Evolutionary conservation across 108 stramenopile species (phyloP).

Genomic region (Cyclotella baltica): DNA sequence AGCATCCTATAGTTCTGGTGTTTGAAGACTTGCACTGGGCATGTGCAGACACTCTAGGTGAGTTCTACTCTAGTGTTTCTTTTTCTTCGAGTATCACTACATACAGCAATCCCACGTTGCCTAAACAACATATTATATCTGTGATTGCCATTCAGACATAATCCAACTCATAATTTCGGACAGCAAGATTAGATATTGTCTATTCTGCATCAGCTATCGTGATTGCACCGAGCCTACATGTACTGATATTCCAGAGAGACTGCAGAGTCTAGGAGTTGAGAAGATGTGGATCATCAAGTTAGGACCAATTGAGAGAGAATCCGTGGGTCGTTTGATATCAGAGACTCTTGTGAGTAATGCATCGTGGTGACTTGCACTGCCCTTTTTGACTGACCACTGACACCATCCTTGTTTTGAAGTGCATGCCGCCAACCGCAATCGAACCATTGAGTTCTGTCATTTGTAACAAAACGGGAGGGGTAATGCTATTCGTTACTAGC

Average conservation of each 20-base stretch:
- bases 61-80: too few relatives aligned
- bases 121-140: too few relatives aligned
- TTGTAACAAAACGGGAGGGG: conserved; percentile 30
- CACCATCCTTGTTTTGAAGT: not conserved
- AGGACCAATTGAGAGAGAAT: too few relatives aligned
- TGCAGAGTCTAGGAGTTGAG: conserved; percentile 10
- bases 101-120: too few relatives aligned
- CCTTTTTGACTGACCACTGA: too few relatives aligned
- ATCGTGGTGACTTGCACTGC: too few relatives aligned
- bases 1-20: conserved; percentile 21
- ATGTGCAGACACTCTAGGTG: too few relatives aligned
- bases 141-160: too few relatives aligned
- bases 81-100: too few relatives aligned
- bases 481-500: conserved; percentile 20
- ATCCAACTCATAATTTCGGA: too few relatives aligned
- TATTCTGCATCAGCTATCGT: conserved; percentile 36
- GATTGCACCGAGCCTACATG: conserved; percentile 5
- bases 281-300: not conserved
- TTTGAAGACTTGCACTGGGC: conserved; percentile 43
- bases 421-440: conserved; percentile 11
- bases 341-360: too few relatives aligned
- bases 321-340: too few relatives aligned
- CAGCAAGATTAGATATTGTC: conserved; percentile 14
- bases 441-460: conserved; percentile 13
- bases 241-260: conserved; percentile 4